phyloP scores from a whole-genome alignment of 805 yeast genomes.

The Pichia sporocuriosa region DNA sequence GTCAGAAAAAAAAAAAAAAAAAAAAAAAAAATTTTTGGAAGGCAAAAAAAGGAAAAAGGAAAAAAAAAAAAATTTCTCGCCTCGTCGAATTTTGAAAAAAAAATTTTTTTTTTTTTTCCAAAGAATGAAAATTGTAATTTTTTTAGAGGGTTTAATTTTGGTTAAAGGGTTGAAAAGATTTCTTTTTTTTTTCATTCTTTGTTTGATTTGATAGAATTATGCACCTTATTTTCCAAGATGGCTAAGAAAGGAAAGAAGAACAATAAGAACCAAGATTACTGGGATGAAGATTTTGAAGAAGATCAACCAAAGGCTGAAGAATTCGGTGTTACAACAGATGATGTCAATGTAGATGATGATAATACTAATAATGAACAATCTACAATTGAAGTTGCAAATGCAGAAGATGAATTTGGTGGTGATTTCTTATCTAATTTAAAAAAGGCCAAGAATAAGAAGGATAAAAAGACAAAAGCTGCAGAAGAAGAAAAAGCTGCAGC shows the following conservation, averaged over 20 bases:
- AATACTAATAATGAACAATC: conserved; percentile 19
- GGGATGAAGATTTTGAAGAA: conserved; percentile 69
- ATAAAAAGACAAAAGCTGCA: conserved; percentile 57
- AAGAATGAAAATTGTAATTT: too few relatives aligned
- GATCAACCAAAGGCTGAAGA: conserved; percentile 51
- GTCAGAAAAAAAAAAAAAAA: too few relatives aligned
- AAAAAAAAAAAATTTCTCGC: too few relatives aligned
- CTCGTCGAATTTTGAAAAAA: too few relatives aligned
- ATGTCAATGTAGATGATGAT: conserved; percentile 18
- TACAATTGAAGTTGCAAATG: conserved; percentile 25
- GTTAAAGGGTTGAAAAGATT: too few relatives aligned
- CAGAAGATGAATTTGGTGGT: conserved; percentile 43
- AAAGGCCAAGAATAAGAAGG: conserved; percentile 71
- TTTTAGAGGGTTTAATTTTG: too few relatives aligned
- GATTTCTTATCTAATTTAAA: conserved; percentile 83
- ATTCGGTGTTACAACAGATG: conserved; percentile 29
- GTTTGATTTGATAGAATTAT: too few relatives aligned
- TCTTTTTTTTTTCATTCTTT: too few relatives aligned
- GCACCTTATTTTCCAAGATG: conserved; percentile 8
- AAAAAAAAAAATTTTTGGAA: too few relatives aligned
- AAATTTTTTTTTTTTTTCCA: too few relatives aligned
- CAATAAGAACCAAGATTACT: conserved; percentile 61
- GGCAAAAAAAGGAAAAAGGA: too few relatives aligned
- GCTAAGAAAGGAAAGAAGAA: conserved; percentile 50
- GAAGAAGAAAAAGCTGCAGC: conserved; percentile 33